Percentiles rank a stretch among this genome's conserved stretches.
These are phyloP conservation scores for Leccinum disarticulatum DNA, from an alignment of 768 basidiomycete species.

Conservation along the genomic window DNA sequence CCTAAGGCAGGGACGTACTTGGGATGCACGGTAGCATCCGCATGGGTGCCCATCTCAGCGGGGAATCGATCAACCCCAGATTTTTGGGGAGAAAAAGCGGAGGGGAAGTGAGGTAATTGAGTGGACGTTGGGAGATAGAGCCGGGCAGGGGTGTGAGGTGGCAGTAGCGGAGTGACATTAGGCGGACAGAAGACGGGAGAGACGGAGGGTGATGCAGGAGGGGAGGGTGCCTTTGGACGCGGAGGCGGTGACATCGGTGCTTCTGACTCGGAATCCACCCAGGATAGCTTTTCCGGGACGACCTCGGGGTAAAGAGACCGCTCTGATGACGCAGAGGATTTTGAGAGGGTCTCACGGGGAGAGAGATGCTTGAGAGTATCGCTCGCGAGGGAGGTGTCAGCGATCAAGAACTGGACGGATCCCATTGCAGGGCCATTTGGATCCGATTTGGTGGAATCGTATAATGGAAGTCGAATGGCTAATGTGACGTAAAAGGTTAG, in stretches of 20 bases:
- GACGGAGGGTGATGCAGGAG: slow-evolving; percentile 16
- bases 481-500: slow-evolving; percentile 31
- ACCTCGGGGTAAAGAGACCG: slow-evolving; percentile 21
- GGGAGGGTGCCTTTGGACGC: slow-evolving; percentile 20
- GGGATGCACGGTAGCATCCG: slow-evolving; percentile 20
- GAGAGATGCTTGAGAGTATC: slow-evolving; percentile 13
- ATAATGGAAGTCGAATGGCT: slow-evolving; percentile 35
- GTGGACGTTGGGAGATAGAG: slow-evolving; percentile 23
- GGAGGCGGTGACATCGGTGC: slow-evolving; percentile 20
- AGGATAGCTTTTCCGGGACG: slow-evolving; percentile 22
- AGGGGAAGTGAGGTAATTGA: slow-evolving; percentile 30
- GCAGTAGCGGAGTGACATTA: slow-evolving; percentile 15
- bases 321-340: slow-evolving; percentile 11
- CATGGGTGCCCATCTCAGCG: slow-evolving; percentile 9
- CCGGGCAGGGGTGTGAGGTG: slow-evolving; percentile 22
- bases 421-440: slow-evolving; percentile 26
- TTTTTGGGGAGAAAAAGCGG: slow-evolving; percentile 21
- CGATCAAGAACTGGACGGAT: slow-evolving; percentile 29
- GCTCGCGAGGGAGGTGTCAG: slow-evolving; percentile 15
- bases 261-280: slow-evolving; percentile 19
- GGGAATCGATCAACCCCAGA: slow-evolving; percentile 32
- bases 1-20: slow-evolving; percentile 18
- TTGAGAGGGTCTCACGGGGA: slow-evolving; percentile 22
- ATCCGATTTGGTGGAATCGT: slow-evolving; percentile 31
- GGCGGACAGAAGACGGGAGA: slow-evolving; percentile 13